These are phyloP conservation scores for Skeletonema tropicum DNA, from an alignment of 108 stramenopile genomes.

Conservation along the genomic window DNA sequence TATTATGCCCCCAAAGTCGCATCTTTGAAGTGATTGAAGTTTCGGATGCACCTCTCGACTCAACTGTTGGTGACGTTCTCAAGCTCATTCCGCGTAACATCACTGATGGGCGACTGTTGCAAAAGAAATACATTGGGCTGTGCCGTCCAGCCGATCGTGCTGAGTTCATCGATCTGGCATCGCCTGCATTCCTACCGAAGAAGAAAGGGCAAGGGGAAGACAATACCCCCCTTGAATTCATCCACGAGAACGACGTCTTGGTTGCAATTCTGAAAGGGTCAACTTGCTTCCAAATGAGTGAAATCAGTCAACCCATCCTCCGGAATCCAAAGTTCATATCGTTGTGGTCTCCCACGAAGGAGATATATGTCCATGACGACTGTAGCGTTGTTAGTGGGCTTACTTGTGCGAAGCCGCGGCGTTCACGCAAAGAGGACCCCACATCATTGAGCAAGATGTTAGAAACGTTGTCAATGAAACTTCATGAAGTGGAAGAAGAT, in stretches of 20 bases:
- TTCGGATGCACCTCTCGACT: conserved; percentile 8
- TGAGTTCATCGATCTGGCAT: conserved; percentile 25
- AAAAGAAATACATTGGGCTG: conserved; percentile 36
- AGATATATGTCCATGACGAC: neutral
- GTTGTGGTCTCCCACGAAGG: neutral
- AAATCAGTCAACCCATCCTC: conserved; percentile 49
- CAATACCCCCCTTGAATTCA: conserved; percentile 7
- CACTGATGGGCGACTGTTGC: conserved; percentile 30
- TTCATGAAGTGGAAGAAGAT: conserved; percentile 40
- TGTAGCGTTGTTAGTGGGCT: neutral
- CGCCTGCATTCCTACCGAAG: conserved; percentile 24
- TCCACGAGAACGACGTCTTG: conserved; percentile 38
- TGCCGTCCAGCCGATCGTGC: conserved; percentile 32
- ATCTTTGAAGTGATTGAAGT: conserved; percentile 50
- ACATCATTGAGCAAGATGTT: conserved; percentile 34
- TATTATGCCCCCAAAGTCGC: conserved; percentile 37
- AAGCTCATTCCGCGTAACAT: conserved; percentile 19
- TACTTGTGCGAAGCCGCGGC: neutral
- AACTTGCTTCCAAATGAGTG: conserved; percentile 39
- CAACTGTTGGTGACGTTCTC: conserved; percentile 34
- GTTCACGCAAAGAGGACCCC: conserved; percentile 2
- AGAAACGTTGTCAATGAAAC: conserved; percentile 41
- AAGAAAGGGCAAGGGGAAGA: neutral
- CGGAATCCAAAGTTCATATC: conserved; percentile 42
- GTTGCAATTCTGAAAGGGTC: conserved; percentile 43